Evolutionary conservation across 495 filamentous ascomycete species (phyloP), one percentile per base, ranked within the genome.

Genomic region (Lentithecium fluviatile): DNA sequence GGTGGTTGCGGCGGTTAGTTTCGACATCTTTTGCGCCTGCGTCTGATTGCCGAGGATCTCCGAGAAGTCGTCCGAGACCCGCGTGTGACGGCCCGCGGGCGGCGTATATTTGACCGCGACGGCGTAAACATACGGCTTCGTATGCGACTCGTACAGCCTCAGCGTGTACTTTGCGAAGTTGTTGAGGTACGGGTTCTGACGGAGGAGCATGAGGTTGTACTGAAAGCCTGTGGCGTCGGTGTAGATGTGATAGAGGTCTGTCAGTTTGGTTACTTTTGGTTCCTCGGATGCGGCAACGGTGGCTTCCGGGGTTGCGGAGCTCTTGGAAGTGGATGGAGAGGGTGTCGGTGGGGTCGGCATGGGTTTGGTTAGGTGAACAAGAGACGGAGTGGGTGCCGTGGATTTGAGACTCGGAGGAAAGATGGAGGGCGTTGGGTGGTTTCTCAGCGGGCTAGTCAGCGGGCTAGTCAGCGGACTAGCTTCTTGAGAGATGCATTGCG

Each of bases 231-330:
- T 75, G n/a, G 29, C 6, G 65, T 83, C 81, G 1, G 46, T 66
- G 70, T 81, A 78, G 61, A 82, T 65, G 56, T 79, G 77, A 58
- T 82, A 74, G 45, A 75, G 69, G 45, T 73, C 79, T 80, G 62
- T 52, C 11, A 59, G 38, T 40, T 49, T 46, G 21, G 53, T 52
- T 58, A 50, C 37, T 2, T 19, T 38, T 15, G 25, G 19, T 20
- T 38, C 56, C 4, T 19, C 10, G 2, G 25, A 19, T 48, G 26
- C 43, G 23, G 21, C 20, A n/a, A n/a, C n/a, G n/a, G n/a, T n/a
- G n/a, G 43, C 23, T 32, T 50, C 29, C n/a, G 26, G 2, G 23
- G 19, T 34, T 17, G 19, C 11, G 7, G 46, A 11, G 47, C 47
- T 26, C 1, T 12, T 23, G 21, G 38, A 17, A 15, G 29, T 23